Conservation (phyloP, 306 rosid genomes). For the Geum urbanum region DNA sequence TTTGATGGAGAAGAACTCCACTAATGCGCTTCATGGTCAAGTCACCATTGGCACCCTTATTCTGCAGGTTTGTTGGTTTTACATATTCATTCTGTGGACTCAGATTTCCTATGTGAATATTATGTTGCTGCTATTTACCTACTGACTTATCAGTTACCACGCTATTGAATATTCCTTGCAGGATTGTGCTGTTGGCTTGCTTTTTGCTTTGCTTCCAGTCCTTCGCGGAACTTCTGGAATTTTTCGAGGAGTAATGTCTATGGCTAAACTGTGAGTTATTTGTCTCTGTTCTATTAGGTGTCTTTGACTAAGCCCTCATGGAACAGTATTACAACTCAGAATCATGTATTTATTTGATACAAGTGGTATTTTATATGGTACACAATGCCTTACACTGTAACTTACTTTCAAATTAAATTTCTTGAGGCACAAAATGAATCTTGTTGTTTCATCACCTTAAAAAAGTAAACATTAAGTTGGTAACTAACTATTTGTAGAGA, state of each 20-base stretch:
- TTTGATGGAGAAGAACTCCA: constrained; percentile 82
- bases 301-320: background rate
- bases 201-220: constrained; percentile 81
- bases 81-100: constrained; percentile 3
- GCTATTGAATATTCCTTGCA: constrained; percentile 27
- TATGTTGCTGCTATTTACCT: background rate
- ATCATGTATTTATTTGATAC: background rate
- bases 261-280: constrained; percentile 80
- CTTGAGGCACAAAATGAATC: background rate
- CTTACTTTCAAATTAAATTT: background rate
- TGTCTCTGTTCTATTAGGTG: background rate
- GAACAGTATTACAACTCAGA: background rate
- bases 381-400: background rate
- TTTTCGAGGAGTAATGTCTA: constrained; percentile 82
- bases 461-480: too few relatives aligned
- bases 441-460: background rate
- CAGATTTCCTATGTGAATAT: background rate
- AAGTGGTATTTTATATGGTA: background rate
- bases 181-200: constrained; percentile 52
- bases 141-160: constrained; percentile 25
- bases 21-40: constrained; percentile 92
- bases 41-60: constrained; percentile 78
- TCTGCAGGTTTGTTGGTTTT: constrained; percentile 52
- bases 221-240: constrained; percentile 96
- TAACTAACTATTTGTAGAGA: background rate